These are phyloP conservation scores for Prunus campanulata DNA, from an alignment of 306 rosid species.

Conservation along the genomic window DNA sequence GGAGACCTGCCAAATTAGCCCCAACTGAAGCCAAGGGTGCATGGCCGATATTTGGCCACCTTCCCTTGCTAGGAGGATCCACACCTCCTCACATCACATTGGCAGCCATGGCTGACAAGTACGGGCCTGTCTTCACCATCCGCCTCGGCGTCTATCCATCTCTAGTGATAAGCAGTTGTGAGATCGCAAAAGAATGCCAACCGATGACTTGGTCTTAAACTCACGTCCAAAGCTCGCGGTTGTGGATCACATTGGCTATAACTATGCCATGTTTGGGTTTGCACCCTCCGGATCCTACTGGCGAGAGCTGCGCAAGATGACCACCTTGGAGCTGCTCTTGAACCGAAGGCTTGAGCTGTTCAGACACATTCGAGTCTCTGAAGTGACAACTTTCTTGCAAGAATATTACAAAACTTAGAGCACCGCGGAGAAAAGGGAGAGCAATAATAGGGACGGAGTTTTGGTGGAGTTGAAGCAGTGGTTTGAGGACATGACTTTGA, in stretches of 20 bases:
- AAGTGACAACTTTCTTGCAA: slow-evolving; percentile 22
- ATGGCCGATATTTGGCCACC: slow-evolving; percentile 31
- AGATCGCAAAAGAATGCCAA: slow-evolving; percentile 35
- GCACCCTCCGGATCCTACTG: slow-evolving; percentile 37
- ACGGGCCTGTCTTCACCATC: slow-evolving; percentile 20
- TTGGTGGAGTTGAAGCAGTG: slow-evolving; percentile 38
- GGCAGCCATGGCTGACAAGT: slow-evolving; percentile 33
- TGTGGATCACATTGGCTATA: slow-evolving; percentile 5
- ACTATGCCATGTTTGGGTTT: slow-evolving; percentile 32
- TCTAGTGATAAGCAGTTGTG: slow-evolving; percentile 24
- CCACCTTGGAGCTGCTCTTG: slow-evolving; percentile 31
- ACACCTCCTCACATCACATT: slow-evolving; percentile 21
- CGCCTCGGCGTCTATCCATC: slow-evolving; percentile 16
- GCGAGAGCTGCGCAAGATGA: slow-evolving; percentile 41
- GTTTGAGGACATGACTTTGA: slow-evolving; percentile 39
- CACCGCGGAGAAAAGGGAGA: neutral
- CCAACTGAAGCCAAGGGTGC: slow-evolving; percentile 15
- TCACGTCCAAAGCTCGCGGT: slow-evolving; percentile 17
- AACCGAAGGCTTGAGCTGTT: slow-evolving; percentile 26
- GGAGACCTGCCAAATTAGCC: neutral
- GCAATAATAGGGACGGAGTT: neutral
- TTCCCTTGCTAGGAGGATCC: neutral
- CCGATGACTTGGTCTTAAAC: slow-evolving; percentile 15
- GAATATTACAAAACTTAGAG: slow-evolving; percentile 20
- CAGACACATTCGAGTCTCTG: slow-evolving; percentile 26